These are phyloP conservation scores for Neurospora pannonica DNA, from an alignment of 495 filamentous ascomycete species.

Conservation along the genomic window DNA sequence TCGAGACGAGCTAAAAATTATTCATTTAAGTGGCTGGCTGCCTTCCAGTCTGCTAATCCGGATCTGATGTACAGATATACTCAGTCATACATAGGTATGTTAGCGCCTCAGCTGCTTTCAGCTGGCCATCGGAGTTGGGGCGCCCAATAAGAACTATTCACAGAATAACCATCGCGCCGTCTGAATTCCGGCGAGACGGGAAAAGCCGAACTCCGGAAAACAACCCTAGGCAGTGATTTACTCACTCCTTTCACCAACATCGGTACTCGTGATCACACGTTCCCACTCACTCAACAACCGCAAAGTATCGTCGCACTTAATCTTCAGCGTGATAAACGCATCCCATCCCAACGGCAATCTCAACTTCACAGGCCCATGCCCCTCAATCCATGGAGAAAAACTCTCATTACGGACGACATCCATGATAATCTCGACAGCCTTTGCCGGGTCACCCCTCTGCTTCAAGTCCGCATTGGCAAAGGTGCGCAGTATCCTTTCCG, in stretches of 20 bases:
- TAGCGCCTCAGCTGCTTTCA: background rate
- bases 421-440: conserved; percentile 10
- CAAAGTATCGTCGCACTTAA: conserved; percentile 14
- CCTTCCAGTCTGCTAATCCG: background rate
- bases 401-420: conserved; percentile 11
- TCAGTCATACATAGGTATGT: background rate
- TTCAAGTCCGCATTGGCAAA: background rate
- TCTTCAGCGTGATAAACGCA: conserved; percentile 3
- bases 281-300: conserved; percentile 8
- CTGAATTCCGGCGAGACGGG: background rate
- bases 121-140: background rate
- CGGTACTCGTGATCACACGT: conserved; percentile 4
- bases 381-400: background rate
- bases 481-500: background rate
- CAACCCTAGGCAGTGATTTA: background rate
- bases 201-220: background rate
- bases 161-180: background rate
- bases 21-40: background rate
- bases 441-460: conserved; percentile 9
- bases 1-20: background rate
- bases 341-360: conserved; percentile 6
- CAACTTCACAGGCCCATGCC: background rate
- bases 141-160: background rate
- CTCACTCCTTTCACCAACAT: background rate
- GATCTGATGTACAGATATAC: background rate